These are phyloP conservation scores for Allium sativum DNA, from an alignment of 106 monocot genomes.

Conservation along the genomic window DNA sequence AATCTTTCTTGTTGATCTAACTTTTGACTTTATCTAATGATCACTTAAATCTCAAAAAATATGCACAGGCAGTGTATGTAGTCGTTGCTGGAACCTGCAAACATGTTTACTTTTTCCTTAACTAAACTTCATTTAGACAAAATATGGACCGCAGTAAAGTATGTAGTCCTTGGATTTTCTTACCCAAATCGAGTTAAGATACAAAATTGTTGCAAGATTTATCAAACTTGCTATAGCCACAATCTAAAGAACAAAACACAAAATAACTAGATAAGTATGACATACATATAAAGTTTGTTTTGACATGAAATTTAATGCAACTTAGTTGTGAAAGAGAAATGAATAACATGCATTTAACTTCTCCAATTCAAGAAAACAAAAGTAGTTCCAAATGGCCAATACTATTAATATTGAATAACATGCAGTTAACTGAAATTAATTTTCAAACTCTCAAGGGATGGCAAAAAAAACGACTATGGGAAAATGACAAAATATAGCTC, in stretches of 20 bases:
- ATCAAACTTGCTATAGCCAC: slow-evolving; percentile 77
- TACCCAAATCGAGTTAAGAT: slow-evolving; percentile 77
- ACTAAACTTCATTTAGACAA: background rate
- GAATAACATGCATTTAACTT: too few species aligned
- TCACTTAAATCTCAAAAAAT: slow-evolving; percentile 74
- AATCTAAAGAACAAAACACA: slow-evolving; percentile 37
- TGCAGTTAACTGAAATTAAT: too few species aligned
- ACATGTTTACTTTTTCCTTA: background rate
- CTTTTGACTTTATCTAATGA: slow-evolving; percentile 65
- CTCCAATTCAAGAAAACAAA: too few species aligned
- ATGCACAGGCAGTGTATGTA: slow-evolving; percentile 51
- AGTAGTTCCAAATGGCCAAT: too few species aligned
- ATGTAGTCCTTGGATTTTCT: slow-evolving; percentile 4
- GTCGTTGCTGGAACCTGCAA: slow-evolving; percentile 62
- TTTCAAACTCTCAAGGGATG: too few species aligned
- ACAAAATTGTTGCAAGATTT: slow-evolving; percentile 84
- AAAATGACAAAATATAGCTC: too few species aligned
- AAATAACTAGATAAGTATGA: too few species aligned
- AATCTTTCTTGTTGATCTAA: slow-evolving; percentile 76
- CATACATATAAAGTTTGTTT: too few species aligned
- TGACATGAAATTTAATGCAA: too few species aligned
- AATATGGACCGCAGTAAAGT: background rate
- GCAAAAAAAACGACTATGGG: too few species aligned
- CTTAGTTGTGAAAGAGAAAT: too few species aligned
- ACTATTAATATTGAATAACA: too few species aligned